A percentile compares a stretch with the other conserved stretches of the same genome.
Conservation (phyloP, 2,329 filamentous ascomycete genomes). For the Teratosphaeria nubilosa region DNA sequence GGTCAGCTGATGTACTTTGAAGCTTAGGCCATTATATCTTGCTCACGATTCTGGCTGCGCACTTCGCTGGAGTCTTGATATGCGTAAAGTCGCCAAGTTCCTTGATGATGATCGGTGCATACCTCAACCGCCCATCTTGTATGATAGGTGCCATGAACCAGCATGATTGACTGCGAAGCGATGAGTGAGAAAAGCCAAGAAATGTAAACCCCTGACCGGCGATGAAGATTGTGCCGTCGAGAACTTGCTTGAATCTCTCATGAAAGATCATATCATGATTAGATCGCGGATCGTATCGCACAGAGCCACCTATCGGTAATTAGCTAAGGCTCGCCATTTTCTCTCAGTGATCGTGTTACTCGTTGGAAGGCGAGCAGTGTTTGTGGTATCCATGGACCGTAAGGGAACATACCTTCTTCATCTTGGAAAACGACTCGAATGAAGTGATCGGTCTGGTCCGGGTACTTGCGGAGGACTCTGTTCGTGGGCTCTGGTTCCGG, state of each 20-base stretch:
- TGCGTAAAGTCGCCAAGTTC: constrained; percentile 40
- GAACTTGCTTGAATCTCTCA: constrained; percentile 49
- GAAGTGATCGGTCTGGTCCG: constrained; percentile 51
- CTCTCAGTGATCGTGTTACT: background rate
- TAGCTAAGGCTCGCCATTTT: background rate
- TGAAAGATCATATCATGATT: constrained; percentile 45
- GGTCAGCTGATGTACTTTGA: background rate
- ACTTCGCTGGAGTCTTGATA: constrained; percentile 47
- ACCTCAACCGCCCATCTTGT: constrained; percentile 20
- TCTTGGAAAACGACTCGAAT: constrained; percentile 64
- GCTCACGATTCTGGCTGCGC: constrained; percentile 43
- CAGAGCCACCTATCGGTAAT: constrained; percentile 35
- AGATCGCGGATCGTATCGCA: constrained; percentile 46
- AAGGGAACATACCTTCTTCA: constrained; percentile 45
- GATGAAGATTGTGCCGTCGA: constrained; percentile 51
- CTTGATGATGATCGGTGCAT: constrained; percentile 33
- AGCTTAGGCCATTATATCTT: background rate
- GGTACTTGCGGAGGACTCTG: constrained; percentile 58
- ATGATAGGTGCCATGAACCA: constrained; percentile 53
- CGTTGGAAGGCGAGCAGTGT: background rate
- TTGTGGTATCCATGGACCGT: background rate
- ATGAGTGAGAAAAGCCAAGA: constrained; percentile 71
- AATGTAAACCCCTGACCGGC: constrained; percentile 56
- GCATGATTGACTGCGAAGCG: constrained; percentile 58
- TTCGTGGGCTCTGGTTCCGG: constrained; percentile 55